phyloP scores from a whole-genome alignment of 192 early-diverging fungal species.

The Linnemannia elongata region DNA sequence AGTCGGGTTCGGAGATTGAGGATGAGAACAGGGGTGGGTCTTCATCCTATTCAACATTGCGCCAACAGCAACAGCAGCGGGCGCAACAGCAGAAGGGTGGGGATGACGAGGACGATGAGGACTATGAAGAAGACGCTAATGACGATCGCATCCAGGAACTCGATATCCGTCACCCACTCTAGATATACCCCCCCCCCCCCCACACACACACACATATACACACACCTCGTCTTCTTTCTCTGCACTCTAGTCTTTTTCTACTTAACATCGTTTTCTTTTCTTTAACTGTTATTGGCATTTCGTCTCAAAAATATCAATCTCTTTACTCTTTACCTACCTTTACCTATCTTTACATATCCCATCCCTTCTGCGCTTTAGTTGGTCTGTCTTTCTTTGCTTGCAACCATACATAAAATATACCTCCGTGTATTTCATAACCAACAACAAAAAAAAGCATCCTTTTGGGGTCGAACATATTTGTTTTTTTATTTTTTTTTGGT shows the following conservation, averaged over 20 bases:
- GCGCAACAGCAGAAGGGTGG: not conserved
- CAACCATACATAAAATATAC: not conserved
- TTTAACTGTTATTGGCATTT: not conserved
- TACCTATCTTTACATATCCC: not conserved
- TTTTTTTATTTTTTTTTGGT: too few relatives aligned
- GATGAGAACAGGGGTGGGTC: not conserved
- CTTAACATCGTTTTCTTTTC: not conserved
- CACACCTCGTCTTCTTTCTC: not conserved
- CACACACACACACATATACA: too few relatives aligned
- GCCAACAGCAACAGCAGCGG: slow-evolving; percentile 7
- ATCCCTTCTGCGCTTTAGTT: not conserved
- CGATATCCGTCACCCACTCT: slow-evolving; percentile 14
- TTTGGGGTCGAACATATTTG: too few relatives aligned
- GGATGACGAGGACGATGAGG: not conserved
- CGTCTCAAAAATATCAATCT: not conserved
- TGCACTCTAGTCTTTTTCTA: not conserved
- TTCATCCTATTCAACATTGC: not conserved
- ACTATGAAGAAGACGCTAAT: slow-evolving; percentile 17
- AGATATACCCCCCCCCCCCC: not conserved
- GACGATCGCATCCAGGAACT: slow-evolving; percentile 16
- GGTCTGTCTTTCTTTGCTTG: not conserved
- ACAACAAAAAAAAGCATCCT: not conserved
- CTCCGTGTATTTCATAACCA: not conserved
- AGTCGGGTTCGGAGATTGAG: not conserved
- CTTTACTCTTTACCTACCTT: too few relatives aligned